Conservation (phyloP, 176 grass and related monocot species). For the Juncus effusus region DNA sequence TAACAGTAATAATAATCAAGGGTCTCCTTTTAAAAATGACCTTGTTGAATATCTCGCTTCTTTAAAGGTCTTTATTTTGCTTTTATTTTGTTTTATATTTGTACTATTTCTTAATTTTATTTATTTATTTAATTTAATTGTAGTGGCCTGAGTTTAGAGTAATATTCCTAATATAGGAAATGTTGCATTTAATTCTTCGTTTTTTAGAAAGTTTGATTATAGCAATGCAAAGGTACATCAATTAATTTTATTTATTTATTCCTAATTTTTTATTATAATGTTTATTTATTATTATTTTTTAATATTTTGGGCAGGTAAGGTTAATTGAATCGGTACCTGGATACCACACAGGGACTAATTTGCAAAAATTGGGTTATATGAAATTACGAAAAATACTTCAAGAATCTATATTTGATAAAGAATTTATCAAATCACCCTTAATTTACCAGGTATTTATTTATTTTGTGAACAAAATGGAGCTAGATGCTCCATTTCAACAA, state of each 20-base stretch:
- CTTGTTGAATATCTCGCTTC: conserved; percentile 77
- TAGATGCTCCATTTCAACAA: conserved; percentile 37
- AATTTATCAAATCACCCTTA: conserved; percentile 79
- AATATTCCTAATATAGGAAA: conserved; percentile 61
- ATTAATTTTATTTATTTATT: conserved; percentile 26
- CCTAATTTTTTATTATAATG: conserved; percentile 3
- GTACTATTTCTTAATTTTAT: too few species aligned
- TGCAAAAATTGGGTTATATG: conserved; percentile 90
- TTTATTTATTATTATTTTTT: background rate
- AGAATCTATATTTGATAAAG: conserved; percentile 59
- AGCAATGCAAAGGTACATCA: conserved; percentile 64
- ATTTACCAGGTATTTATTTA: conserved; percentile 62
- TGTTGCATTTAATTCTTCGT: conserved; percentile 74
- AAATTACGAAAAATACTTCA: conserved; percentile 81
- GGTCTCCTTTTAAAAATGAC: conserved; percentile 68
- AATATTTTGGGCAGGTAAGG: conserved; percentile 55
- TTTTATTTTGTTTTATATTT: conserved; percentile 19
- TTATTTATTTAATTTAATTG: conserved; percentile 9
- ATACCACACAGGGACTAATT: conserved; percentile 70
- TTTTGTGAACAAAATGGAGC: too few species aligned
- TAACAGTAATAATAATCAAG: conserved; percentile 24
- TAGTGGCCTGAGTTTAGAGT: conserved; percentile 84
- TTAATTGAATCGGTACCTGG: conserved; percentile 86
- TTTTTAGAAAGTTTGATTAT: conserved; percentile 94
- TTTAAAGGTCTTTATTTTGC: conserved; percentile 55